phyloP scores from a whole-genome alignment of 768 basidiomycete species.

The Xanthoconium stramineum region DNA sequence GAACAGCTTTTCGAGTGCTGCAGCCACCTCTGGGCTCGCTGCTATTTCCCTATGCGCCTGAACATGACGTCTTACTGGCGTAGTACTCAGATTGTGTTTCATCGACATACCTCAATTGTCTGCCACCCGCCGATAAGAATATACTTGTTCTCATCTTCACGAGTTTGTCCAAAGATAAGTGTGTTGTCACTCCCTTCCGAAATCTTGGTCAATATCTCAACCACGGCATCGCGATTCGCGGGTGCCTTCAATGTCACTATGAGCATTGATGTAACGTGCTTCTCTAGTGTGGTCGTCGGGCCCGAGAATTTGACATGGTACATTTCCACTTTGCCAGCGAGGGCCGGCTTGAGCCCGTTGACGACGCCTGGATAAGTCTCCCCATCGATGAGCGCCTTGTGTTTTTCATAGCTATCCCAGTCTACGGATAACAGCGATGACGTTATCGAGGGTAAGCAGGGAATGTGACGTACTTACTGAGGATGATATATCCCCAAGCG shows the following conservation, averaged over 20 bases:
- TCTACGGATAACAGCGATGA: constrained; percentile 11
- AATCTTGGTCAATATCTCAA: constrained; percentile 8
- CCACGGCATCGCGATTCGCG: constrained; percentile 19
- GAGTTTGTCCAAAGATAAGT: constrained; percentile 20
- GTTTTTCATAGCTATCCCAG: constrained; percentile 26
- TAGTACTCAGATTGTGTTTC: neutral
- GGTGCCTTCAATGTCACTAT: constrained; percentile 21
- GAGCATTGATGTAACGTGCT: constrained; percentile 23
- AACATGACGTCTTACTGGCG: neutral
- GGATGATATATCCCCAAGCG: too few relatives aligned
- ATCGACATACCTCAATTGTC: constrained; percentile 22
- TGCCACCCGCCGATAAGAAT: constrained; percentile 15
- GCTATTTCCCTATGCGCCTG: constrained; percentile 16
- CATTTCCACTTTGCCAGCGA: constrained; percentile 9
- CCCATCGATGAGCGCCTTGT: constrained; percentile 10
- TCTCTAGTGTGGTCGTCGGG: constrained; percentile 11
- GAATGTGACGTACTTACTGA: too few relatives aligned
- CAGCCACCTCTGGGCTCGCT: constrained; percentile 6
- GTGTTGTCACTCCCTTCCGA: constrained; percentile 8
- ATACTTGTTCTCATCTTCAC: constrained; percentile 21
- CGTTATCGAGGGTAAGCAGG: neutral
- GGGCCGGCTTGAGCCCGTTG: neutral
- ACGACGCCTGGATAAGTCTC: constrained; percentile 3
- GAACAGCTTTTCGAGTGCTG: constrained; percentile 4
- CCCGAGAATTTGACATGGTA: constrained; percentile 23